A percentile compares a stretch with the other conserved stretches of the same genome.
phyloP scores from a whole-genome alignment of 495 filamentous ascomycete genomes.

The Glonium stellatum region DNA sequence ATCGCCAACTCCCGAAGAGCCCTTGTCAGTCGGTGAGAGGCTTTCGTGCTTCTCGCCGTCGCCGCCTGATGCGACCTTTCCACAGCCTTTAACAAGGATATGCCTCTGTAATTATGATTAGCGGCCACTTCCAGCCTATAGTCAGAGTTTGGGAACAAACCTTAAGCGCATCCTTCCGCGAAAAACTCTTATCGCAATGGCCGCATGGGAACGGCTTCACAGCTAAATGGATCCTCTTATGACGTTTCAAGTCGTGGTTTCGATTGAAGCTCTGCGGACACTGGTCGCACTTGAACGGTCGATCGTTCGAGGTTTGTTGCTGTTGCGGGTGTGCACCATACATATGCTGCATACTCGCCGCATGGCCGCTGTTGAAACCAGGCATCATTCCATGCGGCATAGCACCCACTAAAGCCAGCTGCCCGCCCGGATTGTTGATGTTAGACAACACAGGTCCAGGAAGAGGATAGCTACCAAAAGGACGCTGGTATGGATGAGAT shows the following conservation, averaged over 20 bases:
- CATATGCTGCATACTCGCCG: slow-evolving; percentile 50
- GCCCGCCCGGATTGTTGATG: slow-evolving; percentile 62
- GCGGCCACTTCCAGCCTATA: slow-evolving; percentile 23
- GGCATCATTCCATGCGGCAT: slow-evolving; percentile 46
- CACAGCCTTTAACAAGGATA: slow-evolving; percentile 89
- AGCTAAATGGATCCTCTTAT: slow-evolving; percentile 89
- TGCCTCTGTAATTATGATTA: slow-evolving; percentile 60
- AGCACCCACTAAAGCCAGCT: slow-evolving; percentile 61
- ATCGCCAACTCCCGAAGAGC: slow-evolving; percentile 5
- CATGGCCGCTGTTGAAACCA: slow-evolving; percentile 53
- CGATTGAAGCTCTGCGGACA: slow-evolving; percentile 93
- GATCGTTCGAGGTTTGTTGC: slow-evolving; percentile 55
- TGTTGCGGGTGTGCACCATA: slow-evolving; percentile 46
- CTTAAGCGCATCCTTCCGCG: slow-evolving; percentile 94
- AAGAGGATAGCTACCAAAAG: slow-evolving; percentile 39
- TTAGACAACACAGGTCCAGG: slow-evolving; percentile 72
- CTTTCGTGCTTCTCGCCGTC: slow-evolving; percentile 34
- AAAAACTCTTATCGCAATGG: slow-evolving; percentile 95
- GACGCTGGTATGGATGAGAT: slow-evolving; percentile 44
- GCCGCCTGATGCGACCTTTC: slow-evolving; percentile 40
- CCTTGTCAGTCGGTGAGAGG: slow-evolving; percentile 33
- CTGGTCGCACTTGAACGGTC: slow-evolving; percentile 90
- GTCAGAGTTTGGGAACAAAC: slow-evolving; percentile 44
- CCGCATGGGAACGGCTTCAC: slow-evolving; percentile 92
- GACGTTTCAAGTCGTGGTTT: slow-evolving; percentile 93